Conservation (phyloP, 108 stramenopile genomes). For the Cyclostephanos tholiformis region DNA sequence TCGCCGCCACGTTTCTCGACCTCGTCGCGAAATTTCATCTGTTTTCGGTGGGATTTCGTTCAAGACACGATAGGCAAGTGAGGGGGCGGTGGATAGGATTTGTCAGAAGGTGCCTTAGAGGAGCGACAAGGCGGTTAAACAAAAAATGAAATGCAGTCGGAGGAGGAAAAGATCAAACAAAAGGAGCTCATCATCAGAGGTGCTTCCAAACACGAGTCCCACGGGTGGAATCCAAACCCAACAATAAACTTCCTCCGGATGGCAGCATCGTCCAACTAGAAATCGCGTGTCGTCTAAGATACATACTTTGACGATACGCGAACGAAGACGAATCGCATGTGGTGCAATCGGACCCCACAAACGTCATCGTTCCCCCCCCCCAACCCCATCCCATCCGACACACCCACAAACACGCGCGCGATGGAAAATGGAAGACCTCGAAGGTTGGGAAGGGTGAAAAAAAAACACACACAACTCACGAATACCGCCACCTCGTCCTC, state of each 20-base stretch:
- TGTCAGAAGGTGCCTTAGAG: neutral
- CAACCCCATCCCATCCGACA: no score
- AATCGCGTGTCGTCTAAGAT: neutral
- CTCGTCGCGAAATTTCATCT: conserved; percentile 58
- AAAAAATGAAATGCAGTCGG: neutral
- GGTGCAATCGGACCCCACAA: no score
- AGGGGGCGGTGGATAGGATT: neutral
- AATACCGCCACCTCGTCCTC: conserved; percentile 50
- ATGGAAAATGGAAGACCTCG: no score
- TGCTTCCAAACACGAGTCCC: no score
- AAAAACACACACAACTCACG: conserved; percentile 25
- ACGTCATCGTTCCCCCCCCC: no score
- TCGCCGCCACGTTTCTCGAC: conserved; percentile 53
- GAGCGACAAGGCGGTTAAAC: neutral
- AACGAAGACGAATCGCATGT: neutral
- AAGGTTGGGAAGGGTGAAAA: neutral
- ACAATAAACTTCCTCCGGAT: no score
- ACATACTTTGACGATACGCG: neutral
- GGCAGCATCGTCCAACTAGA: no score
- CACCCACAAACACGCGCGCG: no score
- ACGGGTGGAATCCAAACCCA: no score
- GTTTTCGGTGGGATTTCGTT: neutral
- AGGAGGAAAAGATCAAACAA: no score
- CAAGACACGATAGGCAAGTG: neutral
- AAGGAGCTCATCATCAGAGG: no score